Base-by-base conservation (phyloP, 306 rosid genomes). In the Vigna unguiculata region DNA sequence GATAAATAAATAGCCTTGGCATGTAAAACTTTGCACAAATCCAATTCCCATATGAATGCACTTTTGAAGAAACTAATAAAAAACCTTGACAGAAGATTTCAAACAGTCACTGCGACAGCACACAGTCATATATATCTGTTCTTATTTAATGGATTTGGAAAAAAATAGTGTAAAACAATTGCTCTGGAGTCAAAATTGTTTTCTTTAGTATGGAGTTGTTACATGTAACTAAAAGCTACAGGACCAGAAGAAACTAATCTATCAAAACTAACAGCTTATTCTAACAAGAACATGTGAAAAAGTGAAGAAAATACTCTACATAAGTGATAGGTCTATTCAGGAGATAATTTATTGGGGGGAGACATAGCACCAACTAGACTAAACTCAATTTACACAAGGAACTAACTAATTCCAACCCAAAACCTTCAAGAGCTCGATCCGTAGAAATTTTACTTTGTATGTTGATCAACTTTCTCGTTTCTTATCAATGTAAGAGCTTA, bases 221-320 rank as follows among this genome's bases (percentile, higher is more conserved):
- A 63, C 69, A 32, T 65, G 64, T 34, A 58, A 43, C 48, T 47
- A n/a, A 32, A 55, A 21, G 57, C 65, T 58, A 74, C 80, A 60
- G 41, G 2, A 28, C 43, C 66, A 32, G 67, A 60, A 60, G 45
- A 60, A 30, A 16, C 13, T 67, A 55, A 62, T 22, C 25, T 13
- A 25, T 60, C 0, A 60, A 61, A 59, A 71, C 48, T 41, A 68
- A 10, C 34, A 16, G 60, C 80, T 59, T 59, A 58, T 24, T 48
- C 36, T 45, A n/a, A 16, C 17, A 22, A 9, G 15, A 61, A 61
- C 47, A 34, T 3, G 4, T 17, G 24, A 9, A n/a, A 16, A 62
- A 10, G 15, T 34, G 16, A 10, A 52, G 62, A 14, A 22, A 65
- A 53, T 76, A 4, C 53, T 51, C 10, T 52, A 79, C 7, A 76